Base-by-base conservation (phyloP, 257 asterid genomes). In the Ocimum tenuiflorum region DNA sequence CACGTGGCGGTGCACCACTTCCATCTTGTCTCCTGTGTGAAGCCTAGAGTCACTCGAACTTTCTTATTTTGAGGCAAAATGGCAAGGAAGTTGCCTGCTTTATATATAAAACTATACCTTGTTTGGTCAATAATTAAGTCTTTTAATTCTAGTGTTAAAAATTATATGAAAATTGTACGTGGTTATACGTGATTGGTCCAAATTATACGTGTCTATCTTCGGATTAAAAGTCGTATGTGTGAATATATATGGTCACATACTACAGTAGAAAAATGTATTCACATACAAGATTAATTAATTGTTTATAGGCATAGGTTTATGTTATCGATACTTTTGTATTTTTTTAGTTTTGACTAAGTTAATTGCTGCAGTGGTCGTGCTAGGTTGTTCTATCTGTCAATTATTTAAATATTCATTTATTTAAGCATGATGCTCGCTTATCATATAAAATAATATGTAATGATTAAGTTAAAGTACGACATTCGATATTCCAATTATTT, bases 311-410 rank as follows among this genome's bases (percentile, higher is more conserved):
- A 3, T 9, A 69, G 19, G 24, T 59, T n/a, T 35, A 27, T 27
- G 31, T 27, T 1, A 27, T 27, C 31, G 31, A 27, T 36, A 7
- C 4, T 20, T 17, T 1, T 10, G 38, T 6, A 0, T 31, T 18
- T 19, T 38, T 19, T 54, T 6, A 31, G 8, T 7, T 55, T 54
- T n/a, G 61, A 55, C 61, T 29, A 7, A 39, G 31, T 39, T 9
- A 48, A 3, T 49, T 36, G 12, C 9, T 36, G 11, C 42, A 36
- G 2, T 31, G 36, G 36, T 31, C 36, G 36, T 31, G 36, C 6
- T 31, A 61, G 31, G 43, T 60, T 59, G 15, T 15, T 62, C 63
- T 63, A 53, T 29, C 76, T 54, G 53, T 63, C 43, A 52, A 33
- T 52, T 33, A 42, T 62, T 42, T 29, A 20, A n/a, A n/a, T n/a